Conservation (phyloP, 2,329 filamentous ascomycete genomes). For the Camptophora hylomeconis region DNA sequence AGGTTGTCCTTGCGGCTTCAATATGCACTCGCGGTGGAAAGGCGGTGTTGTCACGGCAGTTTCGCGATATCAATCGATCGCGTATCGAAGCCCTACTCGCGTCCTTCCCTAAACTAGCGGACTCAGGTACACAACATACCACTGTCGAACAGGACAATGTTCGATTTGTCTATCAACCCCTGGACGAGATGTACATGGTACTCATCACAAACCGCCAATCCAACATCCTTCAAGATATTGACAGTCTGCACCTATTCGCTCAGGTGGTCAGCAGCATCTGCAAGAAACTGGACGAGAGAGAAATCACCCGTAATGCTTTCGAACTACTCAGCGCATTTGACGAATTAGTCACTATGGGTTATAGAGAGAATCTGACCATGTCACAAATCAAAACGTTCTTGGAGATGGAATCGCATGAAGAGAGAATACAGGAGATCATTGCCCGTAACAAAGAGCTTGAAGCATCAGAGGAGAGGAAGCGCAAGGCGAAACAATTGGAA, state of each 20-base stretch:
- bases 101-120: conserved; percentile 93
- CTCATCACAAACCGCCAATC: conserved; percentile 98
- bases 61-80: conserved; percentile 93
- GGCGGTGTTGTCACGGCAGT: conserved; percentile 93
- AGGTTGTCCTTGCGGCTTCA: conserved; percentile 94
- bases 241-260: conserved; percentile 92
- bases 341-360: conserved; percentile 88
- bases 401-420: conserved; percentile 98
- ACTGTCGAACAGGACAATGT: conserved; percentile 99
- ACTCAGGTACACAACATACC: conserved; percentile 91
- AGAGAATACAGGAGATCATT: conserved; percentile 97
- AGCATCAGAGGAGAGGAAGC: conserved; percentile 93
- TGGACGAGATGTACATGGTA: conserved; percentile 99
- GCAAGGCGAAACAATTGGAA: conserved; percentile 96
- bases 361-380: conserved; percentile 89
- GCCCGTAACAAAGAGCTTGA: conserved; percentile 97
- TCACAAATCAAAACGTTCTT: conserved; percentile 98
- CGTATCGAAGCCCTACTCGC: conserved; percentile 93
- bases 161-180: conserved; percentile 95
- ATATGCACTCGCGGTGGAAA: conserved; percentile 98
- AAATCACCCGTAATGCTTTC: conserved; percentile 89
- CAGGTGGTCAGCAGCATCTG: conserved; percentile 95
- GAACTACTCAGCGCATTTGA: conserved; percentile 95
- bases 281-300: conserved; percentile 88
- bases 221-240: conserved; percentile 98